phyloP scores from a whole-genome alignment of 106 monocot species.

The Narthecium ossifragum region DNA sequence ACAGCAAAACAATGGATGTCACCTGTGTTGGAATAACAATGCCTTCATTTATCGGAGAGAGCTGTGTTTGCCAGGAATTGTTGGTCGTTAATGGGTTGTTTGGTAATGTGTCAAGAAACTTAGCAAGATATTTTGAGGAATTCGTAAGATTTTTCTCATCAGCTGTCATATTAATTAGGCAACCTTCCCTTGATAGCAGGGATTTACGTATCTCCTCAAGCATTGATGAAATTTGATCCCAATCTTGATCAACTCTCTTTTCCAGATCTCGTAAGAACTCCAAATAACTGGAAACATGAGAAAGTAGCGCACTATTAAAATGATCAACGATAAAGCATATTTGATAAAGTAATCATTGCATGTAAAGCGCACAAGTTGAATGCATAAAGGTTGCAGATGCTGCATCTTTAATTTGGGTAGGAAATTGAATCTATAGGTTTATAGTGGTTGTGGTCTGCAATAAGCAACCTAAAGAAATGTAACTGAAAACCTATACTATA shows the following conservation, averaged over 20 bases:
- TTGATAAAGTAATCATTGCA: too few species aligned
- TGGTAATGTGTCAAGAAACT: constrained; percentile 87
- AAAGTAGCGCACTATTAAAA: too few species aligned
- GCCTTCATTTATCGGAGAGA: constrained; percentile 77
- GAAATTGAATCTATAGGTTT: too few species aligned
- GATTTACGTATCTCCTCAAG: constrained; percentile 82
- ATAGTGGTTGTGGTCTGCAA: too few species aligned
- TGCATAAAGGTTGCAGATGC: too few species aligned
- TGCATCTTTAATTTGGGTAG: too few species aligned
- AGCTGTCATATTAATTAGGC: constrained; percentile 87
- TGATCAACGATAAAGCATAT: too few species aligned
- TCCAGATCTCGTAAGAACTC: constrained; percentile 87
- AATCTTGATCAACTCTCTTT: constrained; percentile 78
- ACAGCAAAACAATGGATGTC: constrained; percentile 1
- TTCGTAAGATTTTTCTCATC: constrained; percentile 68
- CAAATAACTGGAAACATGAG: constrained; percentile 56
- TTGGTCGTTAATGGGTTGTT: constrained; percentile 20
- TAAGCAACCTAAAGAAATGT: too few species aligned
- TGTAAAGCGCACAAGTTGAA: too few species aligned
- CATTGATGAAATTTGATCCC: constrained; percentile 79
- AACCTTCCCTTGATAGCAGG: constrained; percentile 62
- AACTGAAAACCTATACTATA: too few species aligned
- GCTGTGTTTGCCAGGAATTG: constrained; percentile 38
- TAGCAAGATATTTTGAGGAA: constrained; percentile 47
- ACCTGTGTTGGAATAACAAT: constrained; percentile 97